These are phyloP conservation scores for Apiotrichum mycotoxinovorans DNA, from an alignment of 1,284 basidiomycete genomes.

Conservation along the genomic window DNA sequence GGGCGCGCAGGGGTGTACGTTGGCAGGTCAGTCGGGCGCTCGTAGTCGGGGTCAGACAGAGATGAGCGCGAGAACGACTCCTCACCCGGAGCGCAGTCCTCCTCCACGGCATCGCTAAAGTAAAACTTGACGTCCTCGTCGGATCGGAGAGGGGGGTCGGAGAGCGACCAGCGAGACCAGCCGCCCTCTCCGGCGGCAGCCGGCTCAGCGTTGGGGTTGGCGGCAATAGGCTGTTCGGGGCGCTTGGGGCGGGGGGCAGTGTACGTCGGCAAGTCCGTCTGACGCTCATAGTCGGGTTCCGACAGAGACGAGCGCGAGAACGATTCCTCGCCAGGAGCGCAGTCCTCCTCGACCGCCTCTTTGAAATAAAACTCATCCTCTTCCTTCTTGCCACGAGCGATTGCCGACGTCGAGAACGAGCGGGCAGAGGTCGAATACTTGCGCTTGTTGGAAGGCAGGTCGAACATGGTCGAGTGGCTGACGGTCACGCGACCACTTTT, in stretches of 20 bases:
- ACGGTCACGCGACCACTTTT: neutral
- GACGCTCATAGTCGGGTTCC: neutral
- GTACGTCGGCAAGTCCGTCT: neutral
- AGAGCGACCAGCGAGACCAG: slow-evolving; percentile 2
- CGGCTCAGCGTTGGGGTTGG: neutral
- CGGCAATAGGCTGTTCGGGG: neutral
- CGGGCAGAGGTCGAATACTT: slow-evolving; percentile 5
- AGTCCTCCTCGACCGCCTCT: slow-evolving; percentile 2
- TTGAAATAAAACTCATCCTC: neutral
- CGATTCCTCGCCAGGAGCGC: neutral
- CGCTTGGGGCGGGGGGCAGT: neutral
- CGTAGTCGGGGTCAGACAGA: slow-evolving; percentile 1
- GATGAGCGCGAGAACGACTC: slow-evolving; percentile 1
- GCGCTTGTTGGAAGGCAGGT: neutral
- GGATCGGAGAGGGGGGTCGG: slow-evolving; percentile 2
- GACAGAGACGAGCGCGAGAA: slow-evolving; percentile 2
- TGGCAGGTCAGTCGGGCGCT: neutral
- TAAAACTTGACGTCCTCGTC: neutral
- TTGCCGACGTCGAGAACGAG: neutral
- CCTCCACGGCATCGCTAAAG: neutral
- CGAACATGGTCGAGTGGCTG: neutral
- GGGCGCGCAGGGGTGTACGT: neutral
- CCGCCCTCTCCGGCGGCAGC: slow-evolving; percentile 1
- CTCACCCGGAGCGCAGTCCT: slow-evolving; percentile 2
- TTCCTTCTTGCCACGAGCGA: neutral